A percentile compares a stretch with the other conserved stretches of the same genome.
Conservation (phyloP, 202 grass and related monocot species). For the Zizania palustris region DNA sequence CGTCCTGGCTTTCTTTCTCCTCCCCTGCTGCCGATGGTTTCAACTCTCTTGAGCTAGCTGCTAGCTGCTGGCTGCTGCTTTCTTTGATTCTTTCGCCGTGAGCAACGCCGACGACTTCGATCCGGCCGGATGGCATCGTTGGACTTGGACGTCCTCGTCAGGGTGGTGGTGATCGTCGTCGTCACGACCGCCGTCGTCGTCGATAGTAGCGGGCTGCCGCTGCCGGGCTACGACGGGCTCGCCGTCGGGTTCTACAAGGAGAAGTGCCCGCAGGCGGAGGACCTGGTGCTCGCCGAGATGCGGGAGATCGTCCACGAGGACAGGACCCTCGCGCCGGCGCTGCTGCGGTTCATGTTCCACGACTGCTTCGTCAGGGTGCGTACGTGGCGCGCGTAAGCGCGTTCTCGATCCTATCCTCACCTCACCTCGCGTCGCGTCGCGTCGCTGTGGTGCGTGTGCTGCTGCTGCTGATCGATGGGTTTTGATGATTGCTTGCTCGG, state of each 20-base stretch:
- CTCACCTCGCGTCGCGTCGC: slow-evolving; percentile 13
- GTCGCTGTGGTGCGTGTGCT: not conserved
- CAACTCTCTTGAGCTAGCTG: slow-evolving; percentile 26
- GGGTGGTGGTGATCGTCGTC: not conserved
- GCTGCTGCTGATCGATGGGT: not conserved
- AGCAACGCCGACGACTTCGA: slow-evolving; percentile 23
- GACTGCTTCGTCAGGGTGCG: slow-evolving; percentile 81
- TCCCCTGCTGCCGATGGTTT: slow-evolving; percentile 6
- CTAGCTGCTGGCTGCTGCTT: not conserved
- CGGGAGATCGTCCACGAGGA: slow-evolving; percentile 33
- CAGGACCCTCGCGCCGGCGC: slow-evolving; percentile 51
- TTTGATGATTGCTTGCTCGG: not conserved
- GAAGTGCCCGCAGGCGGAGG: slow-evolving; percentile 60
- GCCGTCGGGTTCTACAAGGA: slow-evolving; percentile 58
- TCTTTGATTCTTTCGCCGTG: slow-evolving; percentile 7
- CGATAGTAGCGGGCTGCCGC: not conserved
- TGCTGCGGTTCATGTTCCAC: slow-evolving; percentile 71
- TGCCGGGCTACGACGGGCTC: slow-evolving; percentile 34
- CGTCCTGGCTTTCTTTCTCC: not conserved
- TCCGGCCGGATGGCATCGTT: slow-evolving; percentile 46
- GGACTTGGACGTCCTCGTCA: slow-evolving; percentile 19
- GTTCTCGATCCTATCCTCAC: not conserved
- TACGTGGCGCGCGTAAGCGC: not conserved
- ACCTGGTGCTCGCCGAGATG: slow-evolving; percentile 64
- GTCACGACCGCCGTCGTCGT: not conserved